These are phyloP conservation scores for Talaromyces sp. DNA, from an alignment of 2,329 filamentous ascomycete genomes.

Conservation along the genomic window DNA sequence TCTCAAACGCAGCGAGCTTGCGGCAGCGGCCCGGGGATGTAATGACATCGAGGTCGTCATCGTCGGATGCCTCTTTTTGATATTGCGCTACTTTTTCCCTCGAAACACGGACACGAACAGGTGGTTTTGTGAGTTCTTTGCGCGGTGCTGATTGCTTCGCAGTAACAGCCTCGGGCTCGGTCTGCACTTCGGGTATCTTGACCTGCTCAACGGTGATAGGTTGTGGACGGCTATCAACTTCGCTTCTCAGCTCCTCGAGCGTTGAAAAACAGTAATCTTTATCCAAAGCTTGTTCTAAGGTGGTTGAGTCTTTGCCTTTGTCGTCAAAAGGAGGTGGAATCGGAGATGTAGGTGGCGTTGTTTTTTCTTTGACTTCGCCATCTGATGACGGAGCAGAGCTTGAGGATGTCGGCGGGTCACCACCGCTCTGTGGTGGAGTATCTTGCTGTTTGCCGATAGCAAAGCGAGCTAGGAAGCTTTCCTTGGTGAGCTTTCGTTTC, in stretches of 20 bases:
- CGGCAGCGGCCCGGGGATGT: slow-evolving; percentile 38
- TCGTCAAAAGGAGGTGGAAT: slow-evolving; percentile 22
- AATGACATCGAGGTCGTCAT: slow-evolving; percentile 59
- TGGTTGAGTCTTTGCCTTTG: slow-evolving; percentile 4
- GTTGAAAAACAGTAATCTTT: neutral
- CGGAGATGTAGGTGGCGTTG: slow-evolving; percentile 70
- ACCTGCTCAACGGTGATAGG: neutral
- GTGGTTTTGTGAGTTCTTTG: slow-evolving; percentile 24
- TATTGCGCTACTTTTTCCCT: slow-evolving; percentile 31
- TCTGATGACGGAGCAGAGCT: slow-evolving; percentile 51
- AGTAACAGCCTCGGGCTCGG: slow-evolving; percentile 22
- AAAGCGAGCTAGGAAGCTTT: slow-evolving; percentile 77
- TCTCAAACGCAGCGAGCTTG: slow-evolving; percentile 63
- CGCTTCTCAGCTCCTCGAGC: neutral
- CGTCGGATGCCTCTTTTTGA: slow-evolving; percentile 41
- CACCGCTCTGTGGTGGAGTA: slow-evolving; percentile 35
- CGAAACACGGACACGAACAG: slow-evolving; percentile 38
- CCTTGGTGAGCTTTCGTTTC: slow-evolving; percentile 83
- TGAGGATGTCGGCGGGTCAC: slow-evolving; percentile 34
- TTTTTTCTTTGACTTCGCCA: slow-evolving; percentile 42
- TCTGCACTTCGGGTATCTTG: neutral
- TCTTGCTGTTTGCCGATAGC: slow-evolving; percentile 52
- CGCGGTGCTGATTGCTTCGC: slow-evolving; percentile 16
- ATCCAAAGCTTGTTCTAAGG: neutral
- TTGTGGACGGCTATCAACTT: neutral